Evolutionary conservation across 305 asterid genomes (phyloP).

Genomic region (Fraxinus nigra): DNA sequence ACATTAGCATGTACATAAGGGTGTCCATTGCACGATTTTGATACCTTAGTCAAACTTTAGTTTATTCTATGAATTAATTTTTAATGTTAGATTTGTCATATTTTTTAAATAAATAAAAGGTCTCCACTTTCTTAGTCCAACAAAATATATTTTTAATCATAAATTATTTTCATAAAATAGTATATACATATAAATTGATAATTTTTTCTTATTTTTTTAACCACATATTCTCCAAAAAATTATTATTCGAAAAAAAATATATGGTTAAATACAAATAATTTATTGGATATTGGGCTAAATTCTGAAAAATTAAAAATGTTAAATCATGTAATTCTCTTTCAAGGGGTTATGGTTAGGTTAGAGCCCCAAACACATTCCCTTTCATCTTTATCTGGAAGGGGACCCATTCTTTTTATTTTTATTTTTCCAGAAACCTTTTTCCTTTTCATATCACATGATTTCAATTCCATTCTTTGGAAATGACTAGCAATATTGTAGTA

Average conservation of each 20-base stretch:
- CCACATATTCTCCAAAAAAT: too few relatives aligned
- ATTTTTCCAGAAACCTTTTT: neutral
- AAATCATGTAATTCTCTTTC: neutral
- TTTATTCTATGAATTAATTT: neutral
- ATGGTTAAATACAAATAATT: neutral
- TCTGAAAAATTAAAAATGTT: neutral
- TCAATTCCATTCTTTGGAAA: neutral
- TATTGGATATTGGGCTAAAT: neutral
- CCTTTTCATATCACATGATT: neutral
- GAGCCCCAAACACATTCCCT: conserved; percentile 19
- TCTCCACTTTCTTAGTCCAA: too few relatives aligned
- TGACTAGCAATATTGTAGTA: neutral
- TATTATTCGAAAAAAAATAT: too few relatives aligned
- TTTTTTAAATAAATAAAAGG: too few relatives aligned
- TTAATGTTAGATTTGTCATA: too few relatives aligned
- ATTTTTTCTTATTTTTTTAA: too few relatives aligned
- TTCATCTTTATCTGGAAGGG: neutral
- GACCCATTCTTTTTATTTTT: neutral
- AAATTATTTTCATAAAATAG: too few relatives aligned
- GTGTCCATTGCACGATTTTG: neutral
- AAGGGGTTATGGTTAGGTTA: neutral
- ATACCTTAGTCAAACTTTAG: neutral
- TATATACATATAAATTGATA: too few relatives aligned
- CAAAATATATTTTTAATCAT: too few relatives aligned
- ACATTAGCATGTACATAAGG: too few relatives aligned